phyloP scores from a whole-genome alignment of 768 basidiomycete species.

The Trametes cinnabarina region DNA sequence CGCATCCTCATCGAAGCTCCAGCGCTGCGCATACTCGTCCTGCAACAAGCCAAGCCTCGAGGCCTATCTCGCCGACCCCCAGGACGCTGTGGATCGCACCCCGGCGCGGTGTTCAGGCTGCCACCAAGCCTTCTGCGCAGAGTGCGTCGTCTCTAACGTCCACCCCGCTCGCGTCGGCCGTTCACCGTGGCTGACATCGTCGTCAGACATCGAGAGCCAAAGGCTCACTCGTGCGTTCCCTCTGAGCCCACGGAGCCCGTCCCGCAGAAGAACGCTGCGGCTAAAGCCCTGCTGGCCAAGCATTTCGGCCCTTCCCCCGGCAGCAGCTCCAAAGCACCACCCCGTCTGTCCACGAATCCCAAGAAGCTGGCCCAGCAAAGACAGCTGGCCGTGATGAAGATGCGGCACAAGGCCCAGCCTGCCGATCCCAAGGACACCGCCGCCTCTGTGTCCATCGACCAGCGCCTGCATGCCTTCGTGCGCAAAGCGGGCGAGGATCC shows the following conservation, averaged over 20 bases:
- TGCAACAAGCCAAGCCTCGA: slow-evolving; percentile 60
- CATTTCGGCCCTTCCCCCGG: slow-evolving; percentile 39
- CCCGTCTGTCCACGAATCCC: slow-evolving; percentile 42
- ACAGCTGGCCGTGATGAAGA: slow-evolving; percentile 67
- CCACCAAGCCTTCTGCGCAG: slow-evolving; percentile 57
- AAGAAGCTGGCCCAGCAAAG: slow-evolving; percentile 52
- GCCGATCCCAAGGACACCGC: slow-evolving; percentile 57
- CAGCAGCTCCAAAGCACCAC: neutral
- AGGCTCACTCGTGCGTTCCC: slow-evolving; percentile 55
- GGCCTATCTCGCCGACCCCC: slow-evolving; percentile 33
- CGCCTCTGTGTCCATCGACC: slow-evolving; percentile 45
- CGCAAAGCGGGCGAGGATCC: slow-evolving; percentile 29
- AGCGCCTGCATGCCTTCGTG: slow-evolving; percentile 60
- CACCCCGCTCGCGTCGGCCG: neutral
- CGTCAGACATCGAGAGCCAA: slow-evolving; percentile 65
- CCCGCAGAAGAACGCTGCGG: slow-evolving; percentile 42
- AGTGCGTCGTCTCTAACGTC: slow-evolving; percentile 42
- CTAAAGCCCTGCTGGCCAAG: slow-evolving; percentile 52
- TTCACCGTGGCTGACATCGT: neutral
- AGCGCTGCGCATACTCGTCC: slow-evolving; percentile 47
- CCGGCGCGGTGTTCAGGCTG: slow-evolving; percentile 52
- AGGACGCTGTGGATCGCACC: slow-evolving; percentile 26
- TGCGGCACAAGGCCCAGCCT: slow-evolving; percentile 68
- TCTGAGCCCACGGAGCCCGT: slow-evolving; percentile 13
- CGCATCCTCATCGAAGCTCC: slow-evolving; percentile 31